These are phyloP conservation scores for Globisporangium paddicum DNA, from an alignment of 352 stramenopile species.

Conservation along the genomic window DNA sequence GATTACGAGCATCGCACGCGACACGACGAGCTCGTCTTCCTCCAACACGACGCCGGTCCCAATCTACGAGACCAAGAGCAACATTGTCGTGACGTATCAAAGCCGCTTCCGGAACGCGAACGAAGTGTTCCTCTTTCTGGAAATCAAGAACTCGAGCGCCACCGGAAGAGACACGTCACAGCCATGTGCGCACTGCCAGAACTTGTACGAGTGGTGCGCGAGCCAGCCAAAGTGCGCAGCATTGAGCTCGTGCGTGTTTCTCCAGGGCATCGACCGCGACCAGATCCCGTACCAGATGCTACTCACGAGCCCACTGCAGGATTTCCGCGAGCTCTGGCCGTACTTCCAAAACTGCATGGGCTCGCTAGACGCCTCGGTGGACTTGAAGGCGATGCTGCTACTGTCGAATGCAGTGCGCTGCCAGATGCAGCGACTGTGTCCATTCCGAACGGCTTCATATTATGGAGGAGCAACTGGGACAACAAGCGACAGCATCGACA, in stretches of 20 bases:
- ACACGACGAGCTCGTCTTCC: neutral
- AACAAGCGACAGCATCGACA: conserved; percentile 10
- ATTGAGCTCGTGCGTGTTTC: conserved; percentile 34
- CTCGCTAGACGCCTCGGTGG: neutral
- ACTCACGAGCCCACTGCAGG: conserved; percentile 7
- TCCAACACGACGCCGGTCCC: neutral
- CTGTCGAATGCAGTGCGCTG: conserved; percentile 47
- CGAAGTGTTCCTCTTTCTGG: conserved; percentile 38
- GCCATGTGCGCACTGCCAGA: conserved; percentile 47
- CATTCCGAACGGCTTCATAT: conserved; percentile 18
- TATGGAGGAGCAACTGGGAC: neutral
- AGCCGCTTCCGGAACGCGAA: conserved; percentile 23
- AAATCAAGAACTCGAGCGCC: conserved; percentile 27
- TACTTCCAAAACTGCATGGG: conserved; percentile 29
- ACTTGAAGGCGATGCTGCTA: conserved; percentile 34
- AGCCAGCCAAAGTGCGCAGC: conserved; percentile 30
- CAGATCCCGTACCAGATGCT: conserved; percentile 18
- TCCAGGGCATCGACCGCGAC: conserved; percentile 20
- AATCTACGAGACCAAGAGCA: conserved; percentile 29
- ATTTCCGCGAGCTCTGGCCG: conserved; percentile 30
- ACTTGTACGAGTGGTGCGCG: conserved; percentile 43
- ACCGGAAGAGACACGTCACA: conserved; percentile 37
- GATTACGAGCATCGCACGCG: conserved; percentile 52
- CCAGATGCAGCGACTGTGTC: conserved; percentile 43
- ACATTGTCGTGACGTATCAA: conserved; percentile 45